phyloP scores from a whole-genome alignment of 129 eudicot genomes.

The Calendula officinalis region DNA sequence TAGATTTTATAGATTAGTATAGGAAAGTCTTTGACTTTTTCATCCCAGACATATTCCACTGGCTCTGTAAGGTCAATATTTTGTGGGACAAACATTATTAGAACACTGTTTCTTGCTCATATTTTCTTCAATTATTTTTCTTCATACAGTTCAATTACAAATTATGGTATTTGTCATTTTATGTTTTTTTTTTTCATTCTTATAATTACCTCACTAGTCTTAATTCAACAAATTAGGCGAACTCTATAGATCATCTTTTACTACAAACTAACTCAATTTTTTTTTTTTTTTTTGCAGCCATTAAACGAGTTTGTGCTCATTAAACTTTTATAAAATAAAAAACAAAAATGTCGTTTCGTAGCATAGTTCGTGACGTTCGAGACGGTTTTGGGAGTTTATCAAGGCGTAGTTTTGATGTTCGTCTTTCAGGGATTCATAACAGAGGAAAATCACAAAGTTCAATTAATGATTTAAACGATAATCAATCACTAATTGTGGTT shows the following conservation, averaged over 20 bases:
- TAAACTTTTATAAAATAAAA: conserved; percentile 19
- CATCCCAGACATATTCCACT: conserved; percentile 12
- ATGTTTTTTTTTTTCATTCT: background rate
- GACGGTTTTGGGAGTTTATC: conserved; percentile 89
- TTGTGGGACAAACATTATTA: conserved; percentile 24
- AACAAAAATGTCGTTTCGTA: conserved; percentile 86
- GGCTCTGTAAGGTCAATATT: conserved; percentile 17
- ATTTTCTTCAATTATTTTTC: conserved; percentile 3
- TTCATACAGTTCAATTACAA: background rate
- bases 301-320: conserved; percentile 5
- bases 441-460: conserved; percentile 84
- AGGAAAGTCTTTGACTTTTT: conserved; percentile 29
- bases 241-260: conserved; percentile 8
- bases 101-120: background rate
- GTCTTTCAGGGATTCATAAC: conserved; percentile 57
- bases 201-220: conserved; percentile 4
- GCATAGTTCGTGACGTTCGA: conserved; percentile 78
- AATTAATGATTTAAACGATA: conserved; percentile 58
- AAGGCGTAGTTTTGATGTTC: conserved; percentile 67
- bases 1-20: conserved; percentile 24
- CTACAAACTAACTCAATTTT: conserved; percentile 12
- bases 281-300: conserved; percentile 43
- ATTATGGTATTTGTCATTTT: background rate
- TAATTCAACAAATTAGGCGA: background rate
- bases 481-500: conserved; percentile 49